phyloP scores from a whole-genome alignment of 495 filamentous ascomycete genomes.

The Podospora bellae-mahoneyi region DNA sequence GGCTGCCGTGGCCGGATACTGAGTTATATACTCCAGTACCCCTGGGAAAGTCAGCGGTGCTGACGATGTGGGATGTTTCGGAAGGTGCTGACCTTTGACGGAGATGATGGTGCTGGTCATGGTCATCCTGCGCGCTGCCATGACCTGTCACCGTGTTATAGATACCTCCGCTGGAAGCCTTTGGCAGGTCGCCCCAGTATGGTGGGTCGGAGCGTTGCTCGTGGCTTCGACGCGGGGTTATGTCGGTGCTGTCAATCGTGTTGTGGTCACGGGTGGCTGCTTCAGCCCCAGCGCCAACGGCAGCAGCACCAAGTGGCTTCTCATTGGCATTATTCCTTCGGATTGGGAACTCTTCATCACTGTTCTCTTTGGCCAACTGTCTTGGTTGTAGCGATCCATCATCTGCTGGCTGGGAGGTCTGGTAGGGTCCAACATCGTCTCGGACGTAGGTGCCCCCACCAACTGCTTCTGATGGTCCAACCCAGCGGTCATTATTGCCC shows the following conservation, averaged over 20 bases:
- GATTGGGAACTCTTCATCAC: not conserved
- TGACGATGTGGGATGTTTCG: constrained; percentile 23
- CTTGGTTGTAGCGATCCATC: not conserved
- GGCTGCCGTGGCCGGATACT: constrained; percentile 28
- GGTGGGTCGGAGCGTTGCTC: not conserved
- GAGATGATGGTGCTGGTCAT: constrained; percentile 32
- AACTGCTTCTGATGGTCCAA: constrained; percentile 14
- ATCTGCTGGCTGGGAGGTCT: not conserved
- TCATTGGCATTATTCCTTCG: not conserved
- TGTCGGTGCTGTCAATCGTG: not conserved
- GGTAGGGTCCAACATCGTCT: not conserved
- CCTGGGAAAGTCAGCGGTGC: constrained; percentile 20
- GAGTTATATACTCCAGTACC: constrained; percentile 30
- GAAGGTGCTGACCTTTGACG: constrained; percentile 21
- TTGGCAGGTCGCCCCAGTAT: constrained; percentile 43
- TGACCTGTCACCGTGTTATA: constrained; percentile 45
- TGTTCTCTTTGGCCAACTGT: not conserved
- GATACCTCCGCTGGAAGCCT: constrained; percentile 30
- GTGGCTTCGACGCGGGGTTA: constrained; percentile 16
- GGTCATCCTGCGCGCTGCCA: constrained; percentile 37
- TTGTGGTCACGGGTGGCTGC: not conserved
- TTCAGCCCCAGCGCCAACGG: not conserved
- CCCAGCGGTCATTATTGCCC: constrained; percentile 5
- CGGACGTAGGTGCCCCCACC: constrained; percentile 20
- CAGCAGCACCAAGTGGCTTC: not conserved